Base-by-base conservation (phyloP, 140 eudicot species). In the Cichorium intybus region DNA sequence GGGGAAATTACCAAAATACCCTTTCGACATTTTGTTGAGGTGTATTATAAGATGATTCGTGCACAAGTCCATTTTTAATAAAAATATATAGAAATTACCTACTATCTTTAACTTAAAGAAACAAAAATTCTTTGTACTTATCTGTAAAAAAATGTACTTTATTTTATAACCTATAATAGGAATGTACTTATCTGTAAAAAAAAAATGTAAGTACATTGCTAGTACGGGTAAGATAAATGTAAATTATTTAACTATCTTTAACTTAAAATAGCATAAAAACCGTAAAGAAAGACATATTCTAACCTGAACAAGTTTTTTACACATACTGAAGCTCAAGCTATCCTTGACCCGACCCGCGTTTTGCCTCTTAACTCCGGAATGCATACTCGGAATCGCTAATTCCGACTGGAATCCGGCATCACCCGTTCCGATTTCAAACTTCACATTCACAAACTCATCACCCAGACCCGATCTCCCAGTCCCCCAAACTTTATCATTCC, bases 241-340 rank as follows among this genome's bases (percentile, higher is more conserved):
- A 21, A 54, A 10, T 10, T 35, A 35, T 14, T 14, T 14, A 43
- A 3, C 0, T 14, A 4, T 43, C 14, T 43, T 14, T 15, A 15
- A 43, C 49, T 43, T 28, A 18, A 56, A 49, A 58, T 68, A 33
- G 34, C 46, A 69, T 24, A 53, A 47, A 28, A 50, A 48, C 15
- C 10, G 14, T n/a, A 69, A 48, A 69, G 1, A 39, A 41, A 51
- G 48, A 14, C 14, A 57, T 66, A 60, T 34, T 46, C 79, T 68
- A 48, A 90, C 97, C 97, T 87, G 90, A 35, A 83, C 97, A 62
- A 90, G 94, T 64, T 77, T 84, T 72, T 82, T 84, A 74, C 97
- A 90, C 89, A 88, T 75, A 66, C 66, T 82, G 81, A 90, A 90
- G 86, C 97, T 90, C 84, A 90, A 35, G 72, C 78, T 82, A 69